Base-by-base conservation (phyloP, 208 protist species). In the Trypanosoma theileri region DNA sequence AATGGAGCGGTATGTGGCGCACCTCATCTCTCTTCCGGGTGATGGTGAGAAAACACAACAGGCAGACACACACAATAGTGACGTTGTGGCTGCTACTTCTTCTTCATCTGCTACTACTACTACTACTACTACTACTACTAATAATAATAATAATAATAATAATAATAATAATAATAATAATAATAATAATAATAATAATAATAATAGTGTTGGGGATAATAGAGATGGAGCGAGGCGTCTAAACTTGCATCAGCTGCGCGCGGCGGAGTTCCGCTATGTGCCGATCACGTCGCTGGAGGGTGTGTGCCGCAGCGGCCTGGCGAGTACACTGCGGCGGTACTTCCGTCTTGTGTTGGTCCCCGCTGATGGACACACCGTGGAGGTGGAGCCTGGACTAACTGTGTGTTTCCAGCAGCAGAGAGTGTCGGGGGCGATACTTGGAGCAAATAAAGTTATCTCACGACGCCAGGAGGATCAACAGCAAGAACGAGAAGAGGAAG, bases 331-430 rank as follows among this genome's bases (percentile, higher is more conserved):
- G 6, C 52, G 50, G 45, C 52, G 56, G 0, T 48, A 80, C 48
- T 86, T 75, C 66, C 53, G 48, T 17, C 14, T 85, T 45, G 50
- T 75, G n/a, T 46, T 89, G 31, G 9, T 86, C 11, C 89, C 86
- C 0, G 66, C 52, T 26, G 63, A 66, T 13, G 82, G 78, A 19
- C 57, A 77, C 4, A 53, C 75, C 3, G 56, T 90, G n/a, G 86
- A 95, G 76, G 82, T 95, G 35, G 86, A 95, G 71, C 86, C 85
- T 11, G 87, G 87, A 0, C 79, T 95, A 14, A 91, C 83, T 21
- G 66, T 95, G 45, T 62, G 69, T 9, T 79, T 77, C 13, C 59
- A 70, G 22, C 55, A 70, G 19, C 61, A 75, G 44, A 2, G 50
- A 4, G 70, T 75, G 45, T 16, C 41, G 3, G 40, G 17, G 4